These are phyloP conservation scores for Sporothrix pseudoabietina DNA, from an alignment of 2,329 filamentous ascomycete species.

Conservation along the genomic window DNA sequence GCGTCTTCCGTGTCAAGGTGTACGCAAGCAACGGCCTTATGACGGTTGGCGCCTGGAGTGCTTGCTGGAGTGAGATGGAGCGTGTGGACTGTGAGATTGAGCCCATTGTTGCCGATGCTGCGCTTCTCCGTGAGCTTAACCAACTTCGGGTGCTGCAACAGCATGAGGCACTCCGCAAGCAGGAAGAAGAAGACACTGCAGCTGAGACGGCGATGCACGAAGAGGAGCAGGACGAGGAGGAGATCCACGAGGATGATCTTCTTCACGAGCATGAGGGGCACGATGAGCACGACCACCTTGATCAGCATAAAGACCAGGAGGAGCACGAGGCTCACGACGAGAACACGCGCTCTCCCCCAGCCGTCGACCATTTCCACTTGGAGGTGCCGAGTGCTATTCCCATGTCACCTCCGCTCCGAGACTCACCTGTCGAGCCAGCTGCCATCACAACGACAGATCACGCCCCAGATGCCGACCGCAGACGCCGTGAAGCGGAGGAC, in stretches of 20 bases:
- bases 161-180: conserved; percentile 38
- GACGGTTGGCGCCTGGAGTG: conserved; percentile 86
- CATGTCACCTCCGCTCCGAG: conserved; percentile 24
- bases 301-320: background rate
- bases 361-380: conserved; percentile 12
- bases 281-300: background rate
- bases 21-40: conserved; percentile 96
- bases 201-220: conserved; percentile 42
- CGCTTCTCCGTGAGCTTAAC: conserved; percentile 60
- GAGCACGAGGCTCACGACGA: background rate
- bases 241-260: background rate
- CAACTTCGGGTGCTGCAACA: conserved; percentile 48
- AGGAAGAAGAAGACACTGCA: conserved; percentile 40
- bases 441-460: conserved; percentile 31
- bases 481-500: conserved; percentile 51
- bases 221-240: conserved; percentile 34
- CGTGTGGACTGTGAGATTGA: conserved; percentile 92
- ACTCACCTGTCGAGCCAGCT: conserved; percentile 34
- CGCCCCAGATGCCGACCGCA: conserved; percentile 37
- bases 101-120: conserved; percentile 63
- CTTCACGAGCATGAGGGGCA: background rate
- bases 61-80: conserved; percentile 98
- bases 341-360: background rate
- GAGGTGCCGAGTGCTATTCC: conserved; percentile 31
- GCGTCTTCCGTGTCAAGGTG: conserved; percentile 77